phyloP scores from a whole-genome alignment of 306 rosid species.

The Glycine soja region DNA sequence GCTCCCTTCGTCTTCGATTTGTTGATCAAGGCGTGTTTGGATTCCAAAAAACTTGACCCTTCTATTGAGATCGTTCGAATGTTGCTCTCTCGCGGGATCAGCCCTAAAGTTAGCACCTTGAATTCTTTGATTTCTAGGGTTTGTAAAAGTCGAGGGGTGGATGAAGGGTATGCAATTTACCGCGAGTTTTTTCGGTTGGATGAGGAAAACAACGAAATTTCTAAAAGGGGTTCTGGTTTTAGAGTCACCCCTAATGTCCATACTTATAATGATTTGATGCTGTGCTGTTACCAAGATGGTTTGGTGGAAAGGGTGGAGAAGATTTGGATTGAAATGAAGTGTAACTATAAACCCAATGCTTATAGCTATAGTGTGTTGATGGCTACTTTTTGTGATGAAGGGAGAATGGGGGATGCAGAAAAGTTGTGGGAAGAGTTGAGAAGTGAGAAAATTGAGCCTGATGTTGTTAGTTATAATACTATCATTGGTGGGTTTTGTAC shows the following conservation, averaged over 20 bases:
- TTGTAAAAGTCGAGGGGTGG: slow-evolving; percentile 56
- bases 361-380: slow-evolving; percentile 69
- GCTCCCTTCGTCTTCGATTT: slow-evolving; percentile 86
- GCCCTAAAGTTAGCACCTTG: slow-evolving; percentile 68
- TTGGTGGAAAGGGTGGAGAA: slow-evolving; percentile 56
- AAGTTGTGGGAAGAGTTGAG: slow-evolving; percentile 73
- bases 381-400: slow-evolving; percentile 70
- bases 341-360: slow-evolving; percentile 58
- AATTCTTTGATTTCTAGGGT: slow-evolving; percentile 67
- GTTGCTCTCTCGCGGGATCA: slow-evolving; percentile 69
- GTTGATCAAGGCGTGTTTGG: slow-evolving; percentile 68
- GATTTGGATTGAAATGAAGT: slow-evolving; percentile 68
- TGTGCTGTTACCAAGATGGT: slow-evolving; percentile 67
- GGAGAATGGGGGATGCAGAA: slow-evolving; percentile 59
- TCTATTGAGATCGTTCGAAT: slow-evolving; percentile 63
- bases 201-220: slow-evolving; percentile 38
- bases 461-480: slow-evolving; percentile 70
- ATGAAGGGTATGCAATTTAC: slow-evolving; percentile 60
- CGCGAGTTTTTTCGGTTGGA: slow-evolving; percentile 65
- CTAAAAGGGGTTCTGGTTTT: slow-evolving; percentile 47
- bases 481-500: slow-evolving; percentile 84
- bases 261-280: slow-evolving; percentile 73
- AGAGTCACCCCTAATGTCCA: slow-evolving; percentile 66
- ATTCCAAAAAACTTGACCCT: slow-evolving; percentile 61
- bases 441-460: slow-evolving; percentile 58